Evolutionary conservation across 2,329 filamentous ascomycete genomes (phyloP), one percentile per base, ranked within the genome.

Genomic region (Sporothrix euskadiensis): DNA sequence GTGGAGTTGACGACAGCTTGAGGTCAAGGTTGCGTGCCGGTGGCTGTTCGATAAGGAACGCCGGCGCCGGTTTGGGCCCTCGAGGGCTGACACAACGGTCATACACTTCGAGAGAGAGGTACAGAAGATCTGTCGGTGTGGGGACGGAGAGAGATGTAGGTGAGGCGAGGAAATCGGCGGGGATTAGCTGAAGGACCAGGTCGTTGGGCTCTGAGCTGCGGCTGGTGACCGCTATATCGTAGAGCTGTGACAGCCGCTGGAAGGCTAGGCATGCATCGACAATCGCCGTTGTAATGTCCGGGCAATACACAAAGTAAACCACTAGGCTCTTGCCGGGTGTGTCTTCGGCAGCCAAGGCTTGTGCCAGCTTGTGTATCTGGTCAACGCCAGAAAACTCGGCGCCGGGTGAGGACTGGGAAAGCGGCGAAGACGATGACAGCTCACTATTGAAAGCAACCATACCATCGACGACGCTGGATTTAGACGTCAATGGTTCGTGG

Each of bases 111-210:
- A 93, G 85, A 22, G 91, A 92, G 19, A 94, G 83, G 72, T 84
- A 87, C 61, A 84, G 83, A 77, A 92, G 88, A 16, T 90, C 89
- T 5, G 82, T 80, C 0, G 89, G 87, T 1, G 88, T 84, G 1
- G 90, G 87, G n/a, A 92, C 85, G 0, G 90, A 86, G 16, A 94
- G 81, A 1, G 86, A 85, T 1, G 87, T 86, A 4, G 88, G 84
- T 0, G 89, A 91, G 8, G 90, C 89, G 9, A 96, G 81, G n/a
- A 90, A 84, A 73, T 89, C 87, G 19, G 90, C 85, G 0, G 93
- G 91, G 1, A 97, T 83, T 1, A 97, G 85, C 78, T 97, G 93
- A 22, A 97, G 83, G 4, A 94, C 90, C n/a, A 96, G 79, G 73
- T 95, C 92, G 72, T 89, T 90, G 30, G 83, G 78, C 4, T 84